These are phyloP conservation scores for Volvariella volvacea DNA, from an alignment of 1,284 basidiomycete species.

Conservation along the genomic window DNA sequence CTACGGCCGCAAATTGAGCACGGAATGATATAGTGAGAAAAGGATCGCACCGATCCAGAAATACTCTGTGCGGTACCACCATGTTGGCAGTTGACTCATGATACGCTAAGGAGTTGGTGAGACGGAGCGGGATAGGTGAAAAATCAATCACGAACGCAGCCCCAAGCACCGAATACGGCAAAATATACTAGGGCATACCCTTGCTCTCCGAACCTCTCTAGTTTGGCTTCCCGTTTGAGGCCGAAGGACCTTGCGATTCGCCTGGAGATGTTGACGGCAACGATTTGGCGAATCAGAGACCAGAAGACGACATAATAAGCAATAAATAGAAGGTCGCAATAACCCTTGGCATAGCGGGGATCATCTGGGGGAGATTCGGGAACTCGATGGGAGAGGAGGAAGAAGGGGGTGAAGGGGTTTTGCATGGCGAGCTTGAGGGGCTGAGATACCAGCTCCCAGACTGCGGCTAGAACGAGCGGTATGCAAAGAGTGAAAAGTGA, in stretches of 20 bases:
- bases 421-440: conserved; percentile 38
- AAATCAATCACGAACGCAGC: conserved; percentile 55
- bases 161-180: conserved; percentile 62
- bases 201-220: conserved; percentile 87
- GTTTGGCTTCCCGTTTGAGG: conserved; percentile 60
- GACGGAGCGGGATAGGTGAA: conserved; percentile 6
- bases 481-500: conserved; percentile 37
- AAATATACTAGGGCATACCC: conserved; percentile 86
- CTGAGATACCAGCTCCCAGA: conserved; percentile 58
- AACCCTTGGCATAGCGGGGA: conserved; percentile 72
- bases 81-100: conserved; percentile 83
- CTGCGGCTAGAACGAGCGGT: conserved; percentile 64
- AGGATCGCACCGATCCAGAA: conserved; percentile 70
- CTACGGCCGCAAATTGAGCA: conserved; percentile 25
- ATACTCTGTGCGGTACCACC: conserved; percentile 81
- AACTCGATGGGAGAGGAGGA: conserved; percentile 72
- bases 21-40: conserved; percentile 2
- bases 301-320: conserved; percentile 88
- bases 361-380: conserved; percentile 46
- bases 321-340: conserved; percentile 78
- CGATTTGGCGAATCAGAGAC: conserved; percentile 81
- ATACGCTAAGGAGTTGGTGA: conserved; percentile 47
- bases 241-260: conserved; percentile 71
- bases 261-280: conserved; percentile 64
- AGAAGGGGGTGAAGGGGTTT: conserved; percentile 75